Evolutionary conservation across 768 basidiomycete species (phyloP).

Genomic region (Tylopilus balloui): DNA sequence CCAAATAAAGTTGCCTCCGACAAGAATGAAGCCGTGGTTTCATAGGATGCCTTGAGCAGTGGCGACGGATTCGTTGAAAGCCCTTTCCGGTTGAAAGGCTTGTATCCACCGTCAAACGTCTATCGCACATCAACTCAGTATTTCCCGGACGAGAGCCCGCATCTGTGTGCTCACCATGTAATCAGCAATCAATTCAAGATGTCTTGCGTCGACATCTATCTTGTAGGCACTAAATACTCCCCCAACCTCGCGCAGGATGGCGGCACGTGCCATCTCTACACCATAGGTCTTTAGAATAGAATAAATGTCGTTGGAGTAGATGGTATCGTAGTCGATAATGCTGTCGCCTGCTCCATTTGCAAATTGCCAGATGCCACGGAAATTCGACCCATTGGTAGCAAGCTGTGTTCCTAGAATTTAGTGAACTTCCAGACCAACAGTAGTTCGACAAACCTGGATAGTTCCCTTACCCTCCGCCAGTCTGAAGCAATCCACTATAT

Average conservation of each 20-base stretch:
- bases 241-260: slow-evolving; percentile 87
- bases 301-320: slow-evolving; percentile 95
- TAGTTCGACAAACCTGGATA: slow-evolving; percentile 37
- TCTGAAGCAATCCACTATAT: slow-evolving; percentile 85
- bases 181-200: slow-evolving; percentile 95
- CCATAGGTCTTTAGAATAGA: slow-evolving; percentile 90
- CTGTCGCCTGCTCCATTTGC: slow-evolving; percentile 47
- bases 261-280: slow-evolving; percentile 91
- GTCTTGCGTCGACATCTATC: slow-evolving; percentile 90
- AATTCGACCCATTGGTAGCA: slow-evolving; percentile 91
- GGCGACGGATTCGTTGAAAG: slow-evolving; percentile 93
- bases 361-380: slow-evolving; percentile 84
- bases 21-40: slow-evolving; percentile 90
- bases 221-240: slow-evolving; percentile 93
- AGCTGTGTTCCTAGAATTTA: slow-evolving; percentile 42
- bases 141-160: not conserved
- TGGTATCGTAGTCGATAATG: slow-evolving; percentile 70
- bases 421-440: not conserved
- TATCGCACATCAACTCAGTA: slow-evolving; percentile 29
- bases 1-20: slow-evolving; percentile 93
- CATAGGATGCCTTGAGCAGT: slow-evolving; percentile 94
- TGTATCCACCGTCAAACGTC: slow-evolving; percentile 98
- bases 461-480: slow-evolving; percentile 46
- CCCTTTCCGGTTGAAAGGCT: slow-evolving; percentile 96
- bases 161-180: slow-evolving; percentile 76